Conservation (phyloP, 1,284 basidiomycete genomes). For the Heterobasidion occidentale region DNA sequence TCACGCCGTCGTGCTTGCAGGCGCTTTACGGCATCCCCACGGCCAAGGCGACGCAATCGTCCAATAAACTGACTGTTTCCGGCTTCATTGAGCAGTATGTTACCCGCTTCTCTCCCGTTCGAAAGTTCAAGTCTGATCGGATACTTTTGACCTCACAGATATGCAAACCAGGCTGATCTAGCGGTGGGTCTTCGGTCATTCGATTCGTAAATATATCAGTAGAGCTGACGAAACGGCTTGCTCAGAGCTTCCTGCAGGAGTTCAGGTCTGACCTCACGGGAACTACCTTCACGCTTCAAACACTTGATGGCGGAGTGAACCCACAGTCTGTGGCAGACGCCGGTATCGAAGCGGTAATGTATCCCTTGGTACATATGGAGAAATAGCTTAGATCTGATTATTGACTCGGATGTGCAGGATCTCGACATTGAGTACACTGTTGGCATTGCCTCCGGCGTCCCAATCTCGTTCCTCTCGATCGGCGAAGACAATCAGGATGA, state of each 20-base stretch:
- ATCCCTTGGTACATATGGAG: neutral
- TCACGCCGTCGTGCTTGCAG: conserved; percentile 22
- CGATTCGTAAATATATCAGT: neutral
- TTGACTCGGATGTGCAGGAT: neutral
- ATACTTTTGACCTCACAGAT: neutral
- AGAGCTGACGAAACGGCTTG: neutral
- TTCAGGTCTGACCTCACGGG: conserved; percentile 20
- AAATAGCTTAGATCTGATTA: neutral
- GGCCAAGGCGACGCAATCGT: conserved; percentile 18
- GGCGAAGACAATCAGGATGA: conserved; percentile 19
- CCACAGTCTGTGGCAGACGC: conserved; percentile 24
- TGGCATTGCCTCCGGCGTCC: conserved; percentile 52
- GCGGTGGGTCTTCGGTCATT: neutral
- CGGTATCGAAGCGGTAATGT: neutral
- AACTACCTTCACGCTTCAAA: conserved; percentile 12
- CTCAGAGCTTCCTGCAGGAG: conserved; percentile 9
- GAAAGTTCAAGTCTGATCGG: too few relatives aligned
- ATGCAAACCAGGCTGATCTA: neutral
- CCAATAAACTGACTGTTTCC: conserved; percentile 21
- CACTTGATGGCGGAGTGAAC: neutral
- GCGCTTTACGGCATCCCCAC: conserved; percentile 24
- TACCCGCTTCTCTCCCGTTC: neutral
- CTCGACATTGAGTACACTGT: conserved; percentile 39
- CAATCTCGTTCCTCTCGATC: conserved; percentile 49
- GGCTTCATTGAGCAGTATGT: conserved; percentile 24